A percentile compares a stretch with the other conserved stretches of the same genome.
phyloP scores from a whole-genome alignment of 164 flowering plant species.

The Magnolia changhungtana region DNA sequence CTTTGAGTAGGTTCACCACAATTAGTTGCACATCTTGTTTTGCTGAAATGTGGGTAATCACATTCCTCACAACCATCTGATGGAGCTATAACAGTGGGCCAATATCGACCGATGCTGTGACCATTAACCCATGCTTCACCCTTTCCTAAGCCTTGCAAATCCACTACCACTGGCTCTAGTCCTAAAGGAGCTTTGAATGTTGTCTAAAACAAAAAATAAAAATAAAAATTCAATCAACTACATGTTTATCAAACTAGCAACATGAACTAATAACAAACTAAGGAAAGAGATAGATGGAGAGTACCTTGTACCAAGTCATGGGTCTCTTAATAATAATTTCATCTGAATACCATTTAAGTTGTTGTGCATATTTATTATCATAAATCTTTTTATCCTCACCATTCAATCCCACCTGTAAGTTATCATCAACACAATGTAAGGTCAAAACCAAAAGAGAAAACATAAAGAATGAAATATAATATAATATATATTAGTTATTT shows the following conservation, averaged over 20 bases:
- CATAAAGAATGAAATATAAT: neutral
- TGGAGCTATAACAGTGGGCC: constrained; percentile 45
- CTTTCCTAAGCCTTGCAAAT: constrained; percentile 63
- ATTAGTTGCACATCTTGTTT: constrained; percentile 34
- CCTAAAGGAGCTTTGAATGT: constrained; percentile 66
- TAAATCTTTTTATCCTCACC: constrained; percentile 33
- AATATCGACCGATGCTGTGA: constrained; percentile 54
- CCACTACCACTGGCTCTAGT: constrained; percentile 57
- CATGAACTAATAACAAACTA: neutral
- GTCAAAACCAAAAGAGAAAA: neutral
- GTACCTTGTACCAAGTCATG: constrained; percentile 75
- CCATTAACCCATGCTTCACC: constrained; percentile 85
- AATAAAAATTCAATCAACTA: neutral
- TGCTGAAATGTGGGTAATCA: constrained; percentile 59
- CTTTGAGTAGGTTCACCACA: constrained; percentile 72
- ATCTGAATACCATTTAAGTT: constrained; percentile 28
- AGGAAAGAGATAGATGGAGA: neutral
- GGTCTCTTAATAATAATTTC: constrained; percentile 29
- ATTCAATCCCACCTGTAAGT: constrained; percentile 32
- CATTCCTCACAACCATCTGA: constrained; percentile 42
- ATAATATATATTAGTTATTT: neutral
- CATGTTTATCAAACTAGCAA: neutral
- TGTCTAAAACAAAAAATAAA: constrained; percentile 26
- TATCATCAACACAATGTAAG: neutral
- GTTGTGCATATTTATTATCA: neutral